Conservation (phyloP, 768 basidiomycete species). For the Hygrophorus russula region DNA sequence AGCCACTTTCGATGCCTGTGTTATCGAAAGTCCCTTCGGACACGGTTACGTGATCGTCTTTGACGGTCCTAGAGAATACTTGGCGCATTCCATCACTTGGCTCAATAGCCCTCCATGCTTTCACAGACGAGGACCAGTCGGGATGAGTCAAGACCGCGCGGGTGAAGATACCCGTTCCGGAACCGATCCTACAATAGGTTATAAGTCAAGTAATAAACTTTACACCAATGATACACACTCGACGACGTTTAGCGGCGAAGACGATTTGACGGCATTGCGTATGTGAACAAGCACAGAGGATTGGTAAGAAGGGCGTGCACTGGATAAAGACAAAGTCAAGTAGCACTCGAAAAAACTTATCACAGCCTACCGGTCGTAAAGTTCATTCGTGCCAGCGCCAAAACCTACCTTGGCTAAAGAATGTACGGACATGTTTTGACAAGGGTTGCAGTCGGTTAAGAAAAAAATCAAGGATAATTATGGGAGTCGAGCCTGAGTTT, state of each 20-base stretch:
- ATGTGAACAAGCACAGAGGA: conserved; percentile 49
- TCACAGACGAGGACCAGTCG: conserved; percentile 39
- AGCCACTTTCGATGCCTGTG: conserved; percentile 47
- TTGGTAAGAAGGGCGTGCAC: conserved; percentile 80
- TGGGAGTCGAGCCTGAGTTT: too few species aligned
- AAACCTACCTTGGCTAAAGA: conserved; percentile 63
- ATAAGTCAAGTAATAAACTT: neutral
- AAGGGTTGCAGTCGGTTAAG: too few species aligned
- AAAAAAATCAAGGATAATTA: too few species aligned
- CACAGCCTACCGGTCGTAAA: conserved; percentile 56
- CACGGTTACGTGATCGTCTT: conserved; percentile 40
- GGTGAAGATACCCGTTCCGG: conserved; percentile 86
- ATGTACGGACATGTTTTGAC: conserved; percentile 35
- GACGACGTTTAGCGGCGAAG: conserved; percentile 44
- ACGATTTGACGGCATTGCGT: conserved; percentile 27
- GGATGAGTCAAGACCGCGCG: conserved; percentile 63
- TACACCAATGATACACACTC: conserved; percentile 39
- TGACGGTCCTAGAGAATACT: conserved; percentile 46
- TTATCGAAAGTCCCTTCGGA: conserved; percentile 62
- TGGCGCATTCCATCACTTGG: conserved; percentile 83
- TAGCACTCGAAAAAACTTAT: too few species aligned
- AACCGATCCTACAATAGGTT: conserved; percentile 46
- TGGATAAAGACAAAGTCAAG: conserved; percentile 16
- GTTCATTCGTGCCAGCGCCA: conserved; percentile 69
- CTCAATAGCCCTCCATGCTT: conserved; percentile 59